Conservation (phyloP, 1,284 basidiomycete genomes). For the Neonothopanus nambi region DNA sequence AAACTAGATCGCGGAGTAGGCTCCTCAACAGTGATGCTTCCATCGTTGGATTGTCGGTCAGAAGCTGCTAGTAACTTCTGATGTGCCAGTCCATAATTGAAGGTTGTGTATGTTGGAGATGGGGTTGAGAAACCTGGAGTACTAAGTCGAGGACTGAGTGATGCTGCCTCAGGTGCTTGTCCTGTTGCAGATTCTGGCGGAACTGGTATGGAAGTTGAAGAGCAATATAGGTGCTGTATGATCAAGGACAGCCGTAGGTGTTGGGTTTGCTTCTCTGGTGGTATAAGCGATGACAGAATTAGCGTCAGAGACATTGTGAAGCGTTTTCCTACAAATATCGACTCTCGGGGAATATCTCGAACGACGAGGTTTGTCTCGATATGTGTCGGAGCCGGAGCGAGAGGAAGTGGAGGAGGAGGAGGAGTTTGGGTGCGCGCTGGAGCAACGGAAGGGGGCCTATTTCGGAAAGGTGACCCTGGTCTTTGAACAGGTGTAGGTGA, state of each 20-base stretch:
- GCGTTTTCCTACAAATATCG: conserved; percentile 51
- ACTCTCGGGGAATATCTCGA: conserved; percentile 45
- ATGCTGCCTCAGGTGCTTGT: conserved; percentile 19
- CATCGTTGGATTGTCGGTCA: conserved; percentile 28
- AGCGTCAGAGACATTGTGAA: conserved; percentile 58
- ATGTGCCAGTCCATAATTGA: conserved; percentile 49
- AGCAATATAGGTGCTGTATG: conserved; percentile 62
- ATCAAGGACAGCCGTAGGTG: conserved; percentile 50
- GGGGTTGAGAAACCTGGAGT: conserved; percentile 52
- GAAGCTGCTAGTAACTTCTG: conserved; percentile 50
- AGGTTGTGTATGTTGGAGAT: conserved; percentile 43
- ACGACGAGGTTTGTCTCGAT: conserved; percentile 64
- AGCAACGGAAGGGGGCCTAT: conserved; percentile 38
- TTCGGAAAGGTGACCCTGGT: conserved; percentile 57
- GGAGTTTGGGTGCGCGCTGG: conserved; percentile 40
- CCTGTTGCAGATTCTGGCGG: conserved; percentile 20
- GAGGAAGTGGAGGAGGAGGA: conserved; percentile 40
- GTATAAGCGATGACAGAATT: conserved; percentile 44
- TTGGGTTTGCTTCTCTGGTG: conserved; percentile 32
- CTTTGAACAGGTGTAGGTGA: conserved; percentile 43
- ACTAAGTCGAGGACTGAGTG: conserved; percentile 41
- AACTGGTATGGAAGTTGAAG: conserved; percentile 25
- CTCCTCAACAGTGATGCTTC: conserved; percentile 15
- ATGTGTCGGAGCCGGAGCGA: conserved; percentile 22
- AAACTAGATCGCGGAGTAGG: background rate